Evolutionary conservation across 129 eudicot genomes (phyloP), one percentile per base, ranked within the genome.

Genomic region (Dittrichia graveolens): DNA sequence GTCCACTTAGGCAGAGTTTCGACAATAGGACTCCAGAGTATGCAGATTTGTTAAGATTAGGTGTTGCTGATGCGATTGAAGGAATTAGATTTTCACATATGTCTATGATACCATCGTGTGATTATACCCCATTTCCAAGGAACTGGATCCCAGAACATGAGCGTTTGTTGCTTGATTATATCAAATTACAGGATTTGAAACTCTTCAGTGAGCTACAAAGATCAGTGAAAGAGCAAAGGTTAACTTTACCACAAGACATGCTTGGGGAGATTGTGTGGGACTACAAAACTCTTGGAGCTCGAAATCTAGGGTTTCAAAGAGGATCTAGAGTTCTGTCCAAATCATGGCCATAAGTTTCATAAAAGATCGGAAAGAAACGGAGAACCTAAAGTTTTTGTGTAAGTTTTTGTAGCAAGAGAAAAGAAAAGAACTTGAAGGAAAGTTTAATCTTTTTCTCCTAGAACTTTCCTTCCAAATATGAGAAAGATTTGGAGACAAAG

Each of bases 101-200:
- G 97, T 86, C 93, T 75, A 84, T 71, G 41, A 85, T 94, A 11
- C 98, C 99, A 3, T 88, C 91, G 11, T 87, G 96, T 35, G 97
- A 94, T 80, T 94, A 94, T 69, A 82, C 86, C 2, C 96, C 96
- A 8, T 87, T 94, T 24, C 93, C 91, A 2, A 83, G 84, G 79
- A 85, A 85, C 4, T 94, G 99, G 99, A 58, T 86, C 64, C 99
- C 99, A 1, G 83, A 90, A 75, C 96, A 94, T 61, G 99, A 94
- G 74, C 85, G 76, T 68, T 82, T 90, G 31, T 84, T 94, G 83
- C 74, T 42, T 34, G 99, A 94, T 69, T 94, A 90, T 75, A 71
- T 82, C 35, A 90, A 71, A 35, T 85, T 90, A 35, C 87, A 84
- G 65, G 89, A 94, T 79, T 82, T 94, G 8, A 90, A 84, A 75